Percentiles rank a stretch among this genome's conserved stretches.
phyloP scores from a whole-genome alignment of 139 green algal species.

The Eudorina sp. region DNA sequence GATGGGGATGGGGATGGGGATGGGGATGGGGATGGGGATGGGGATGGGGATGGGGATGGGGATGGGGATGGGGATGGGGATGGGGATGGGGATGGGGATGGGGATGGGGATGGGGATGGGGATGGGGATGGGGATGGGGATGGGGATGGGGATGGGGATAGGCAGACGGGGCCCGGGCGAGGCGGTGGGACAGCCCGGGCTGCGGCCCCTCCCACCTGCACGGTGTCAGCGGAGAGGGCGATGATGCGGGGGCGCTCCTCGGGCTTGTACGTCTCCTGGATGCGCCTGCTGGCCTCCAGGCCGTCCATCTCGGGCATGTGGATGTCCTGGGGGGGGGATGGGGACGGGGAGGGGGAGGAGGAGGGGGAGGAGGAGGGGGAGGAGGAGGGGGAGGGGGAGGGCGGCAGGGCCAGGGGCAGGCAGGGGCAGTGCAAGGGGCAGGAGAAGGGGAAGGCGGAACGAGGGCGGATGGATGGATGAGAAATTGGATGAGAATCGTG shows the following conservation, averaged over 20 bases:
- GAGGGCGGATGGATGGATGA: too few species aligned
- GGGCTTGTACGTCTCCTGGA: conserved; percentile 60
- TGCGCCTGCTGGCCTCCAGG: conserved; percentile 73
- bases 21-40: too few species aligned
- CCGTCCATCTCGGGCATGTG: conserved; percentile 84
- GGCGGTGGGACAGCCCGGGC: too few species aligned
- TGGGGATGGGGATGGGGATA: too few species aligned
- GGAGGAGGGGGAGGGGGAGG: conserved; percentile 52
- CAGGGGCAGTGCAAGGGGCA: not conserved
- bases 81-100: too few species aligned
- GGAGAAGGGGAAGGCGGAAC: not conserved
- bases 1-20: too few species aligned
- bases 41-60: too few species aligned
- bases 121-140: too few species aligned
- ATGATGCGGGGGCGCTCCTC: conserved; percentile 73
- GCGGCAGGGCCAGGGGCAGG: not conserved
- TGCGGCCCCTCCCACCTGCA: conserved; percentile 55
- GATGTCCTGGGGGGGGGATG: conserved; percentile 27
- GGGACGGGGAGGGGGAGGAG: not conserved
- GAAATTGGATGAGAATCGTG: too few species aligned
- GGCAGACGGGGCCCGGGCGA: not conserved
- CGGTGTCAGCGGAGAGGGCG: conserved; percentile 79
- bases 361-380: not conserved
- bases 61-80: too few species aligned
- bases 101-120: too few species aligned